Conservation (phyloP, 352 stramenopile genomes). For the Saprolegnia diclina region DNA sequence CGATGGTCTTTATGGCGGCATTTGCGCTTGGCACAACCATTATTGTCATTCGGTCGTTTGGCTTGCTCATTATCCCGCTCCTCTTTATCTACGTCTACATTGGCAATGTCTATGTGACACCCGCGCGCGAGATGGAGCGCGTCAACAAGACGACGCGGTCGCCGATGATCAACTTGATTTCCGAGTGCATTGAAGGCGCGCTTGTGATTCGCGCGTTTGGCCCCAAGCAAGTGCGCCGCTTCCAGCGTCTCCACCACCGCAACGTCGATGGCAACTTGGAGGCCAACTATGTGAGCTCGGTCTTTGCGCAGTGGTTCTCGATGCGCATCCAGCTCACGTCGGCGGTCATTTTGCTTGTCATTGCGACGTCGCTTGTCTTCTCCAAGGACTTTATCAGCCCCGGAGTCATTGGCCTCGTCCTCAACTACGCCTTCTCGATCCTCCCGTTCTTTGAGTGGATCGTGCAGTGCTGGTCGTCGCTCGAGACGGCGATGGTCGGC, state of each 20-base stretch:
- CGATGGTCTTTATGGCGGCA: conserved; percentile 61
- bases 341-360: conserved; percentile 32
- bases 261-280: conserved; percentile 32
- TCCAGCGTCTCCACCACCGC: not conserved
- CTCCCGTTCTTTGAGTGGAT: conserved; percentile 57
- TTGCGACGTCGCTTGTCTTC: conserved; percentile 29
- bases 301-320: conserved; percentile 37
- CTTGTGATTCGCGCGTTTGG: conserved; percentile 44
- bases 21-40: conserved; percentile 79
- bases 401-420: conserved; percentile 7
- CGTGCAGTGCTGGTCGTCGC: conserved; percentile 75
- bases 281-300: conserved; percentile 32
- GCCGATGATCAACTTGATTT: conserved; percentile 45
- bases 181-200: conserved; percentile 45
- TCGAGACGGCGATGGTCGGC: conserved; percentile 48
- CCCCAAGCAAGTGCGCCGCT: conserved; percentile 8
- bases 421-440: conserved; percentile 20
- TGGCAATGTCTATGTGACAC: conserved; percentile 37
- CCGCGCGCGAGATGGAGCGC: conserved; percentile 44
- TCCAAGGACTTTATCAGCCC: conserved; percentile 4
- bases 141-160: conserved; percentile 41
- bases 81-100: conserved; percentile 68
- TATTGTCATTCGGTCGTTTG: conserved; percentile 72
- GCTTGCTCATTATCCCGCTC: conserved; percentile 77
- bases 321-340: conserved; percentile 44